Conservation (phyloP, 208 protist species). For the Borovskyia barvae region DNA sequence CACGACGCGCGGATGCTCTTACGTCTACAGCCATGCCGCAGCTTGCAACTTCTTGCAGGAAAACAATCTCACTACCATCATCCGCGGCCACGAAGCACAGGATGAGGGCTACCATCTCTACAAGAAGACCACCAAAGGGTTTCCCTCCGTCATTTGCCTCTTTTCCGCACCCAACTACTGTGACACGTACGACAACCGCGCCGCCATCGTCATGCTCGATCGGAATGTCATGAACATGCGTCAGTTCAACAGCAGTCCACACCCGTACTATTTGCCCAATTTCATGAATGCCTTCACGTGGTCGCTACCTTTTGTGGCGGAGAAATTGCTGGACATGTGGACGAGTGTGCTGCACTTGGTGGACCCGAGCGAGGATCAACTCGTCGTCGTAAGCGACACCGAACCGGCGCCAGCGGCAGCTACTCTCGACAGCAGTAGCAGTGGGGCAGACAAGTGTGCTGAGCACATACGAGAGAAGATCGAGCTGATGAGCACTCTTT, state of each 20-base stretch:
- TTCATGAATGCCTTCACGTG: constrained; percentile 98
- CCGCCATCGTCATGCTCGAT: constrained; percentile 90
- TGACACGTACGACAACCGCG: constrained; percentile 97
- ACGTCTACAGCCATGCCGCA: constrained; percentile 83
- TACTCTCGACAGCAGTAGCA: not conserved
- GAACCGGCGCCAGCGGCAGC: not conserved
- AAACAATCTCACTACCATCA: constrained; percentile 95
- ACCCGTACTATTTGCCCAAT: constrained; percentile 98
- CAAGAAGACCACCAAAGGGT: constrained; percentile 86
- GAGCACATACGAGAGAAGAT: constrained; percentile 62
- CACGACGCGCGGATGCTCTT: constrained; percentile 84
- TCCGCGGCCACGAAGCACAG: constrained; percentile 97
- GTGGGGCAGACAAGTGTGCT: constrained; percentile 31
- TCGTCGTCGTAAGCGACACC: not conserved
- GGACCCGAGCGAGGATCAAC: constrained; percentile 57
- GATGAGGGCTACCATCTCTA: constrained; percentile 93
- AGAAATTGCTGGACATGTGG: constrained; percentile 94
- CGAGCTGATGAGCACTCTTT: constrained; percentile 46
- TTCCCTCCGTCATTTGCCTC: constrained; percentile 96
- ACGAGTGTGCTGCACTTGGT: constrained; percentile 77
- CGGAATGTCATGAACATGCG: constrained; percentile 97
- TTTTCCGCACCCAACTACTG: constrained; percentile 98
- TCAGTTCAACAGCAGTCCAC: constrained; percentile 94
- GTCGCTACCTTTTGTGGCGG: constrained; percentile 96
- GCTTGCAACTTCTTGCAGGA: constrained; percentile 91